These are phyloP conservation scores for Debaryomycetaceae sp. DNA, from an alignment of 1,139 yeast genomes.

Conservation along the genomic window DNA sequence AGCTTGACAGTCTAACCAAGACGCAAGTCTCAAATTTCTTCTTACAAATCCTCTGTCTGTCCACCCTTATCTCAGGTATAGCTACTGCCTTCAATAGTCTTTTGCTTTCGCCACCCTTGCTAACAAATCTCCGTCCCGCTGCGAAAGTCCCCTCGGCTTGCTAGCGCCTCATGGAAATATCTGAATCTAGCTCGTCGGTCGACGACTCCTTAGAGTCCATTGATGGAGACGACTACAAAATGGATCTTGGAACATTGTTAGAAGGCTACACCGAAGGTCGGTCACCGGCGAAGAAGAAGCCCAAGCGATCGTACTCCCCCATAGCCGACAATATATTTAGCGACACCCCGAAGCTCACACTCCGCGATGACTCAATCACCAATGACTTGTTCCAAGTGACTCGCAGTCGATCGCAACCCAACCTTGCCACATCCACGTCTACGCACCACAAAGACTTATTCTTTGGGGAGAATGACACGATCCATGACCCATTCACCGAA, in stretches of 20 bases:
- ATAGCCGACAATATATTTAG: slow-evolving; percentile 5
- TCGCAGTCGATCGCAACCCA: slow-evolving; percentile 13
- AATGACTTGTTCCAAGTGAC: slow-evolving; percentile 41
- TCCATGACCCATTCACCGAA: slow-evolving; percentile 15
- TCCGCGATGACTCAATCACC: slow-evolving; percentile 14
- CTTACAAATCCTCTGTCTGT: not conserved
- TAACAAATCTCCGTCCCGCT: too few relatives aligned
- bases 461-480: slow-evolving; percentile 9
- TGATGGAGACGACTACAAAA: slow-evolving; percentile 18
- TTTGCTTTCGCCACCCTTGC: too few relatives aligned
- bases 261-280: slow-evolving; percentile 8
- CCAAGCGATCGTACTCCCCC: too few relatives aligned
- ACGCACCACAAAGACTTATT: slow-evolving; percentile 1
- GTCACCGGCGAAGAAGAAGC: slow-evolving; percentile 9
- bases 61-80: too few relatives aligned
- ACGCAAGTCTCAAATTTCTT: too few relatives aligned
- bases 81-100: too few relatives aligned
- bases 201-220: slow-evolving; percentile 6
- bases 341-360: slow-evolving; percentile 8
- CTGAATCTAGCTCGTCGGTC: not conserved
- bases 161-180: slow-evolving; percentile 4
- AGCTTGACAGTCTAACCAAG: not conserved
- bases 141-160: too few relatives aligned
- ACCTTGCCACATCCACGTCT: not conserved
- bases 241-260: slow-evolving; percentile 22